A percentile compares a stretch with the other conserved stretches of the same genome.
Conservation (phyloP, 2,329 filamentous ascomycete genomes). For the Fusarium sp. region DNA sequence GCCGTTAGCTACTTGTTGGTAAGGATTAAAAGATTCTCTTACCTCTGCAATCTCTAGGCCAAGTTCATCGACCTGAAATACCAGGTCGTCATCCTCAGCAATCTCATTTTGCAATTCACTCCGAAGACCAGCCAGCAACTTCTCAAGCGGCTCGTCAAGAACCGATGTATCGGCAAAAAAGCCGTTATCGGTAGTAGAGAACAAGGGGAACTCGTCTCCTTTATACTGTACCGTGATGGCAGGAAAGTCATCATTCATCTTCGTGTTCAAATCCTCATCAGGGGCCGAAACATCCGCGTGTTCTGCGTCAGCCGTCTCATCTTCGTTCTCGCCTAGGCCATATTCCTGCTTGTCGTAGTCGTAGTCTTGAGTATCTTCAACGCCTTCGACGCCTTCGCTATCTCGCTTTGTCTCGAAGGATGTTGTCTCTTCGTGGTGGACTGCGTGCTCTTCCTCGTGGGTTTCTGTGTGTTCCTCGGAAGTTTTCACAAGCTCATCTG, state of each 20-base stretch:
- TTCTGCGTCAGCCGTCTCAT: slow-evolving; percentile 13
- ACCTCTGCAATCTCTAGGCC: slow-evolving; percentile 65
- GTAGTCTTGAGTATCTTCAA: slow-evolving; percentile 15
- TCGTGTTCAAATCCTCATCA: slow-evolving; percentile 21
- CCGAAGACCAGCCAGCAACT: slow-evolving; percentile 58
- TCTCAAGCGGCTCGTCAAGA: slow-evolving; percentile 57
- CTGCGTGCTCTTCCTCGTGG: slow-evolving; percentile 6
- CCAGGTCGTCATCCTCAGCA: slow-evolving; percentile 58
- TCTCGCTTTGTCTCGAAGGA: slow-evolving; percentile 3
- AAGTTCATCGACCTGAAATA: slow-evolving; percentile 63
- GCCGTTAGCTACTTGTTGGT: slow-evolving; percentile 41
- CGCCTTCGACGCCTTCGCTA: not conserved
- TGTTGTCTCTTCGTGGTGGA: slow-evolving; percentile 8
- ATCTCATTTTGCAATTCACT: slow-evolving; percentile 60
- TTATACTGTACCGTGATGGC: slow-evolving; percentile 57
- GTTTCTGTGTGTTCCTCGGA: slow-evolving; percentile 27
- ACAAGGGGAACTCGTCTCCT: slow-evolving; percentile 57
- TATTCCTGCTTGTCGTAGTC: slow-evolving; percentile 16
- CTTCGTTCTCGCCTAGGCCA: slow-evolving; percentile 16
- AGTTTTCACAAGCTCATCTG: slow-evolving; percentile 20
- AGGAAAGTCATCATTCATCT: slow-evolving; percentile 44
- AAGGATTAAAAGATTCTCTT: slow-evolving; percentile 32
- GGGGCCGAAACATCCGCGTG: slow-evolving; percentile 9
- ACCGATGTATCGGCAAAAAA: slow-evolving; percentile 59
- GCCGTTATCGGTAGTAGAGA: slow-evolving; percentile 51